Conservation (phyloP, 2,329 filamentous ascomycete species). For the Phaeosphaeriaceae sp. region DNA sequence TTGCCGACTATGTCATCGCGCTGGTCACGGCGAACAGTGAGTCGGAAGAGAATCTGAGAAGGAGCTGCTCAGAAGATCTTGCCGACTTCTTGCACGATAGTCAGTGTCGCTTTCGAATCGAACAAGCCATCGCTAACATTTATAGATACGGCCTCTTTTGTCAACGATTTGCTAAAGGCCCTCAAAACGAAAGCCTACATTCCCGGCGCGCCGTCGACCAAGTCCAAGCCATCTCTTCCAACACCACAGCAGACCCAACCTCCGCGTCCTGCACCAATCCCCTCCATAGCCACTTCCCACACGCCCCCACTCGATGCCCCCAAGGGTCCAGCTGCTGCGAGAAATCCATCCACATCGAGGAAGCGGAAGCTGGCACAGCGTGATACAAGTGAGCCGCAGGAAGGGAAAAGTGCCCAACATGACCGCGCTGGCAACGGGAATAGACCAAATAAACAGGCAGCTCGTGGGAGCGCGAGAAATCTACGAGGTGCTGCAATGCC, state of each 20-base stretch:
- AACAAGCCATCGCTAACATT: slow-evolving; percentile 14
- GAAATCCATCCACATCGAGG: slow-evolving; percentile 44
- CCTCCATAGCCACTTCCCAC: slow-evolving; percentile 30
- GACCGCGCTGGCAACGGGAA: slow-evolving; percentile 38
- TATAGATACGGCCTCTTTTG: slow-evolving; percentile 67
- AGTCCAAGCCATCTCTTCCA: background rate
- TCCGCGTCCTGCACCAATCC: slow-evolving; percentile 30
- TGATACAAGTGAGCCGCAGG: slow-evolving; percentile 53
- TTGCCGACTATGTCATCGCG: slow-evolving; percentile 85
- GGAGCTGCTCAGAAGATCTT: slow-evolving; percentile 75
- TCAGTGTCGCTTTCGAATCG: slow-evolving; percentile 38
- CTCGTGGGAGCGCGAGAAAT: slow-evolving; percentile 55
- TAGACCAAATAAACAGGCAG: slow-evolving; percentile 65
- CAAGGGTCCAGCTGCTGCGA: slow-evolving; percentile 28
- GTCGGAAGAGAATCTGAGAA: slow-evolving; percentile 68
- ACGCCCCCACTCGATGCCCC: slow-evolving; percentile 33
- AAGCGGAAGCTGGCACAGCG: slow-evolving; percentile 68
- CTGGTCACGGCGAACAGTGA: slow-evolving; percentile 69
- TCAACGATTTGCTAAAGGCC: slow-evolving; percentile 74
- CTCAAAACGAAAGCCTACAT: slow-evolving; percentile 63
- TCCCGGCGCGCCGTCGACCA: slow-evolving; percentile 37
- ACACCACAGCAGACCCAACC: slow-evolving; percentile 8
- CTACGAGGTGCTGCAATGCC: slow-evolving; percentile 11
- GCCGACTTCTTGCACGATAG: slow-evolving; percentile 78
- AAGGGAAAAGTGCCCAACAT: slow-evolving; percentile 52